phyloP scores from a whole-genome alignment of 192 early-diverging fungal genomes.

The Spinellus fusiger region DNA sequence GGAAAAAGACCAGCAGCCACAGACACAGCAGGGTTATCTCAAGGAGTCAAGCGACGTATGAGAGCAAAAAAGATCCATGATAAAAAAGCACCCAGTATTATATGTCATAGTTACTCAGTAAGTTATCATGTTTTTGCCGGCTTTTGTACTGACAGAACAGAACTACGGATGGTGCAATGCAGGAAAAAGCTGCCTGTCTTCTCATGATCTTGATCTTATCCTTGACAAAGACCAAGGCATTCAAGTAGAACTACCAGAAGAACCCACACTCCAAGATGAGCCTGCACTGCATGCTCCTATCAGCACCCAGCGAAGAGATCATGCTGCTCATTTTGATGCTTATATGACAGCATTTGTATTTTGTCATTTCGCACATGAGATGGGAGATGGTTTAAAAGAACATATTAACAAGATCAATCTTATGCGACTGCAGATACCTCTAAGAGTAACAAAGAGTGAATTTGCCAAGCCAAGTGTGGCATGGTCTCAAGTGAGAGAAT shows the following conservation, averaged over 20 bases:
- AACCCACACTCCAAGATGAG: constrained; percentile 10
- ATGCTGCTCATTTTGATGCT: constrained; percentile 91
- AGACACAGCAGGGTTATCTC: not conserved
- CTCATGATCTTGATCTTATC: constrained; percentile 87
- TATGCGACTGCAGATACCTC: constrained; percentile 72
- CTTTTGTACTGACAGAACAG: constrained; percentile 32
- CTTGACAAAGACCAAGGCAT: constrained; percentile 58
- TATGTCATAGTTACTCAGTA: constrained; percentile 83
- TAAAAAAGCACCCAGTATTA: constrained; percentile 15
- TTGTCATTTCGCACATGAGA: constrained; percentile 38
- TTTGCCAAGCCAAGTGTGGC: not conserved
- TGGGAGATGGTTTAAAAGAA: constrained; percentile 25
- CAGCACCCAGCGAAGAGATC: constrained; percentile 51
- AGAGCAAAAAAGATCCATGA: not conserved
- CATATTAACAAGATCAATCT: constrained; percentile 81
- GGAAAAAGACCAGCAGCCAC: not conserved
- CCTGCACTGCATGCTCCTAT: not conserved
- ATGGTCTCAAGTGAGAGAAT: not conserved
- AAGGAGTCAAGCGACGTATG: not conserved
- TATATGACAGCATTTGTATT: constrained; percentile 96
- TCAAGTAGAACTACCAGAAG: constrained; percentile 4
- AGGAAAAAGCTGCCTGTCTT: constrained; percentile 58
- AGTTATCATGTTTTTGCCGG: constrained; percentile 13
- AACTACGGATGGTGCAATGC: constrained; percentile 72
- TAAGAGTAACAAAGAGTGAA: constrained; percentile 17